Evolutionary conservation across 768 basidiomycete genomes (phyloP), one percentile per base, ranked within the genome.

Genomic region (Lactarius hatsudake): DNA sequence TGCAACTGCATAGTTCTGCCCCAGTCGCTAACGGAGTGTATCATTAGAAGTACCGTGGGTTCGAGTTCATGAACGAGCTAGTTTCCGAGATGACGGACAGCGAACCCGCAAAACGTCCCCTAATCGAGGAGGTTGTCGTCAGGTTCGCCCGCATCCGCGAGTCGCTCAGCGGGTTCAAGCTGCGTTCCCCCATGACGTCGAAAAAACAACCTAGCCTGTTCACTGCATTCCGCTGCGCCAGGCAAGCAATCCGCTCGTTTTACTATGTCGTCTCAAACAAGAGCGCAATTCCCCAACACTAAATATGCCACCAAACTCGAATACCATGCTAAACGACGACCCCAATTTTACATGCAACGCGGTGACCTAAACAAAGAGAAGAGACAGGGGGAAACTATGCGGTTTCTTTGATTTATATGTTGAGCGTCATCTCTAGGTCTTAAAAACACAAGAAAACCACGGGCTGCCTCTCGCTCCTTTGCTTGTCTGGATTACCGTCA

Each of bases 111-210:
- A 74, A 75, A 56, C 76, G 80, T 18, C 80, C 80, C 1, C 75
- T 72, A 1, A 80, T 80, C 69, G 73, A 76, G 23, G 74, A 79
- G 59, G 79, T 79, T 4, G 74, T 79, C n/a, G 45, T 67, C 18
- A 74, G 73, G 6, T 79, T 80, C 57, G 72, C 75, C 9, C 59
- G 59, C 5, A 75, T 79, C 30, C 57, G 72, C 23, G 55, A 67
- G 20, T 69, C 71, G 0, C 61, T 79, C 38, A 73, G 71, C 43
- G 40, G 66, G 23, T 75, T 73, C 72, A 77, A 76, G 36, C 71
- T 81, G n/a, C 76, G 78, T 2, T 64, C 70, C 4, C 20, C 40
- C 20, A 61, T 69, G 2, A 30, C 55, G 20, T 62, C 61, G 42
- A 53, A 45, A 10, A 34, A 26, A 15, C 43, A 69, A 2, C 66